Conservation (phyloP, 768 basidiomycete genomes). For the Mycena capillaripes region DNA sequence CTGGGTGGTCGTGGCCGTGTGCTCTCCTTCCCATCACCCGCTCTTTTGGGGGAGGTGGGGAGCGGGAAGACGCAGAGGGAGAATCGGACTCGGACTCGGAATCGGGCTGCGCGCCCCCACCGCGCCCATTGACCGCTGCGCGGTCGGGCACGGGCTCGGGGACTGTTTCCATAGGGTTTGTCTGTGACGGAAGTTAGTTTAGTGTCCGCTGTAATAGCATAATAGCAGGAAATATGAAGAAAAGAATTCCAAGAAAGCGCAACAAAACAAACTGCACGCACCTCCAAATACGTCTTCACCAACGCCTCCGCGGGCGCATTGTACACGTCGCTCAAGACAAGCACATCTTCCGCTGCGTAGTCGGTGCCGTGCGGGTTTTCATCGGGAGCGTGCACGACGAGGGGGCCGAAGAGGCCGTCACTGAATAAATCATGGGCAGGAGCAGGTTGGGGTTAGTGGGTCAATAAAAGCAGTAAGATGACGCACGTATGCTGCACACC, state of each 20-base stretch:
- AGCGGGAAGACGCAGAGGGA: too few species aligned
- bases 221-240: too few species aligned
- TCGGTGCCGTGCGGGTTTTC: constrained; percentile 39
- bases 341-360: constrained; percentile 46
- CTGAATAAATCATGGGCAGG: constrained; percentile 47
- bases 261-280: not conserved
- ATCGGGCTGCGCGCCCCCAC: not conserved
- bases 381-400: constrained; percentile 59
- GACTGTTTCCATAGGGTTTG: constrained; percentile 30
- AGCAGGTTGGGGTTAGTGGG: too few species aligned
- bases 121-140: constrained; percentile 40
- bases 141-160: constrained; percentile 56
- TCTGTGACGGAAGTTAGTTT: not conserved
- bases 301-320: constrained; percentile 2
- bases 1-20: not conserved
- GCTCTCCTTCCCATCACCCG: too few species aligned
- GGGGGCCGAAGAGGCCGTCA: constrained; percentile 64
- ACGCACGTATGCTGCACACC: constrained; percentile 35
- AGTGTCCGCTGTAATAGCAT: too few species aligned
- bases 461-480: constrained; percentile 5
- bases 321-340: constrained; percentile 51
- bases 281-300: constrained; percentile 15
- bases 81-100: too few species aligned
- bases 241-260: not conserved
- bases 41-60: too few species aligned